A percentile compares a stretch with the other conserved stretches of the same genome.
These are phyloP conservation scores for Psilocybe cyanescens DNA, from an alignment of 768 basidiomycete genomes.

Conservation along the genomic window DNA sequence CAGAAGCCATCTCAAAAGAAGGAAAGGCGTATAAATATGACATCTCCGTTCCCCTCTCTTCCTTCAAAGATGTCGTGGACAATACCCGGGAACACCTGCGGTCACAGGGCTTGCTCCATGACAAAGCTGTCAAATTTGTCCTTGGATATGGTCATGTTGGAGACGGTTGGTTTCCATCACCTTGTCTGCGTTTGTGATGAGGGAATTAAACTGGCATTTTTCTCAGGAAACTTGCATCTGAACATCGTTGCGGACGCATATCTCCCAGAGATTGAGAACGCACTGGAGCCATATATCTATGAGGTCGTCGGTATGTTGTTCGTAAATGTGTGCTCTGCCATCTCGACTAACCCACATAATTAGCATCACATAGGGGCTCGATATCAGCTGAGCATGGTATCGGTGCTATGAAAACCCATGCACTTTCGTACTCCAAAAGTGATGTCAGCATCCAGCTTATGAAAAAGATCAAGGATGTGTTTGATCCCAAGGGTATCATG, in stretches of 20 bases:
- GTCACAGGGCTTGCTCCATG: constrained; percentile 69
- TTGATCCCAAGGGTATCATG: constrained; percentile 92
- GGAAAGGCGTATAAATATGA: constrained; percentile 98
- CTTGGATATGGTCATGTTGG: constrained; percentile 97
- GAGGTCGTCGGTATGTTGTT: constrained; percentile 79
- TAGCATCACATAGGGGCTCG: constrained; percentile 83
- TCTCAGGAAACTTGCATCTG: constrained; percentile 89
- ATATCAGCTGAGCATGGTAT: constrained; percentile 98
- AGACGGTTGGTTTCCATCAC: constrained; percentile 67
- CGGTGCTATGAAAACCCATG: constrained; percentile 93
- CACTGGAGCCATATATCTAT: constrained; percentile 94
- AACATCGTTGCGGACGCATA: constrained; percentile 88
- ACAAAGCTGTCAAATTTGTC: constrained; percentile 79
- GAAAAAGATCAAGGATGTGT: constrained; percentile 85
- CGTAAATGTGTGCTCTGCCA: neutral
- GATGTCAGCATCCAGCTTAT: constrained; percentile 83
- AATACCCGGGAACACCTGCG: constrained; percentile 71
- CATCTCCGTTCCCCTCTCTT: constrained; percentile 83
- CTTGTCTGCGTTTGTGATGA: neutral
- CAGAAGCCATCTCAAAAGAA: constrained; percentile 91
- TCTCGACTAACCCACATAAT: neutral
- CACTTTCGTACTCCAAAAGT: constrained; percentile 86
- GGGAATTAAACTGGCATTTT: constrained; percentile 3
- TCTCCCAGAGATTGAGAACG: constrained; percentile 79
- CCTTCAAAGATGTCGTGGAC: constrained; percentile 90